These are phyloP conservation scores for Diaporthe vexans DNA, from an alignment of 2,329 filamentous ascomycete species.

Conservation along the genomic window DNA sequence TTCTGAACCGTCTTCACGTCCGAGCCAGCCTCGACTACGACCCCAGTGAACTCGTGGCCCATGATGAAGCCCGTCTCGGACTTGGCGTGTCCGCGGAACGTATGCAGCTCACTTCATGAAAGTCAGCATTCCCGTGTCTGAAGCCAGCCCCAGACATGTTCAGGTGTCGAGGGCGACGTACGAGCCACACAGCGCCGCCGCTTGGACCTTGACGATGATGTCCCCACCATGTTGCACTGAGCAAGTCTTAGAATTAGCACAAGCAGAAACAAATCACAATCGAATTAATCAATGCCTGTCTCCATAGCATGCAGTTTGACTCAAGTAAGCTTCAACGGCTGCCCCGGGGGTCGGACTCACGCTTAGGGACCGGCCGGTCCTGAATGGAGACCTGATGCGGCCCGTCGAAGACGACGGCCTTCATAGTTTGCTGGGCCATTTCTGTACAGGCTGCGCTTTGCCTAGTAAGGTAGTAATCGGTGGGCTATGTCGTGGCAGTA, in stretches of 20 bases:
- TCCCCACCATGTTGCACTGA: conserved; percentile 78
- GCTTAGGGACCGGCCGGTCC: conserved; percentile 81
- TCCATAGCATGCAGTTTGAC: neutral
- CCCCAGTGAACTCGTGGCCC: conserved; percentile 92
- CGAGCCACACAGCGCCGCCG: conserved; percentile 91
- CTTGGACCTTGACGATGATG: conserved; percentile 85
- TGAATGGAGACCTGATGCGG: conserved; percentile 82
- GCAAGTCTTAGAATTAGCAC: conserved; percentile 41
- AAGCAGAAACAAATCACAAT: conserved; percentile 41
- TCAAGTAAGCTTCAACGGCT: neutral
- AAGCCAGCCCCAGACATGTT: neutral
- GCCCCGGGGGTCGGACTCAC: conserved; percentile 50
- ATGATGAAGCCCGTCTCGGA: conserved; percentile 74
- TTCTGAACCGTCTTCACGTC: conserved; percentile 77
- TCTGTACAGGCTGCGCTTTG: neutral
- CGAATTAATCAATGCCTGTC: neutral
- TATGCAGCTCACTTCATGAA: conserved; percentile 80
- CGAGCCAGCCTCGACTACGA: conserved; percentile 76
- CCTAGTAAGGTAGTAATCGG: too few species aligned
- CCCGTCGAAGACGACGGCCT: conserved; percentile 89
- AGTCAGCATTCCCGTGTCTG: neutral
- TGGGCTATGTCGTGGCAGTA: too few species aligned
- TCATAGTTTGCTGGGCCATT: conserved; percentile 74
- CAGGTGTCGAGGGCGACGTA: conserved; percentile 58
- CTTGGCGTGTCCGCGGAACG: conserved; percentile 85